Conservation (phyloP, 2,329 filamentous ascomycete genomes). For the Mycosphaerella arachidis region DNA sequence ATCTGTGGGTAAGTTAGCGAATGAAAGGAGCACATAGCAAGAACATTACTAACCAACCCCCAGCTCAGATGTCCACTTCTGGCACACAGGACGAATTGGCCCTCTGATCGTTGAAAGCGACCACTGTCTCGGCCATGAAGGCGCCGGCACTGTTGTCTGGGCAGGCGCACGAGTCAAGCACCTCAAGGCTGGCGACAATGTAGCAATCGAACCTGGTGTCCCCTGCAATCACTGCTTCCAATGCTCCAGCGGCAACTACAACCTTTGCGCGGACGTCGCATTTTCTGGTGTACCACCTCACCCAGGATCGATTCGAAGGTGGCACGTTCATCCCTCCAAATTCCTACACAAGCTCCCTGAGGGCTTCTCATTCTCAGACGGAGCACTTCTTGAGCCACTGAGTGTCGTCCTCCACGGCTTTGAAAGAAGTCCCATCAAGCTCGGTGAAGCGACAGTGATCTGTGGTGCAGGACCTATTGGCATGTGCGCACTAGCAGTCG, state of each 20-base stretch:
- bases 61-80: slow-evolving; percentile 75
- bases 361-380: slow-evolving; percentile 71
- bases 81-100: slow-evolving; percentile 91
- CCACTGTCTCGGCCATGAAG: slow-evolving; percentile 53
- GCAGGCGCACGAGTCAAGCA: slow-evolving; percentile 55
- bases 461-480: slow-evolving; percentile 63
- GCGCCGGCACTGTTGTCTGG: slow-evolving; percentile 58
- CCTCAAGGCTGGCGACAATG: slow-evolving; percentile 59
- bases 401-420: slow-evolving; percentile 47
- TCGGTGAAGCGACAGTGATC: slow-evolving; percentile 44
- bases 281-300: slow-evolving; percentile 89
- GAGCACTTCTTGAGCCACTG: slow-evolving; percentile 72
- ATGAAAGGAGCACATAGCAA: not conserved
- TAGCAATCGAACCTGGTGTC: slow-evolving; percentile 63
- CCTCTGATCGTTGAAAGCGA: slow-evolving; percentile 78
- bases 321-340: slow-evolving; percentile 75
- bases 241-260: slow-evolving; percentile 80
- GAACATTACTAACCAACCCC: not conserved
- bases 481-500: slow-evolving; percentile 54
- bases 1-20: slow-evolving; percentile 24
- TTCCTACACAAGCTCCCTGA: slow-evolving; percentile 88
- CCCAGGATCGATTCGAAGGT: slow-evolving; percentile 81
- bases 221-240: slow-evolving; percentile 56
- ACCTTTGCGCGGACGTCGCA: slow-evolving; percentile 78
- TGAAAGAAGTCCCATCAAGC: slow-evolving; percentile 31